Conservation (phyloP, 2,329 filamentous ascomycete species). For the Aspergillus transmontanensis region DNA sequence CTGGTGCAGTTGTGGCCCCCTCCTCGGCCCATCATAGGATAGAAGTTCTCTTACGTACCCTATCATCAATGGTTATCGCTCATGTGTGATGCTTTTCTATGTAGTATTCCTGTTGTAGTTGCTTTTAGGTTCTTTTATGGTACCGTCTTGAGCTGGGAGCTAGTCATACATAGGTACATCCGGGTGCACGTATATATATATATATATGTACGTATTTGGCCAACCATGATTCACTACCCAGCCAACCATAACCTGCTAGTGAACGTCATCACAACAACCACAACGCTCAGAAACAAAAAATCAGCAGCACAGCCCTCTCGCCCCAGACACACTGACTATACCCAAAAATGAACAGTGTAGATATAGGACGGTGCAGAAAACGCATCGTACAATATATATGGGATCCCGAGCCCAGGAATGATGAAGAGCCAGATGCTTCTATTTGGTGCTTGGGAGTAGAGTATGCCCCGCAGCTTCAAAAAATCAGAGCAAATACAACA, state of each 20-base stretch:
- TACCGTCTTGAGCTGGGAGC: neutral
- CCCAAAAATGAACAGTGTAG: slow-evolving; percentile 63
- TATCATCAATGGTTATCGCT: neutral
- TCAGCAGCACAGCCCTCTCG: neutral
- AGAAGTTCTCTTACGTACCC: neutral
- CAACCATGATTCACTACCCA: too few relatives aligned
- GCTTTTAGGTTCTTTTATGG: neutral
- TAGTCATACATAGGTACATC: neutral
- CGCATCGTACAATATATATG: slow-evolving; percentile 89
- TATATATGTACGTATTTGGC: neutral
- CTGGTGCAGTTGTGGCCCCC: neutral
- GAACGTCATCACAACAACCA: neutral
- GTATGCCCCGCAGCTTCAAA: slow-evolving; percentile 47
- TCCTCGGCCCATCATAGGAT: neutral
- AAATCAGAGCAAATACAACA: neutral
- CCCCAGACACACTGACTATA: neutral
- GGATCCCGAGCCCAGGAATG: slow-evolving; percentile 85
- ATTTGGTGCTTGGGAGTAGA: slow-evolving; percentile 80
- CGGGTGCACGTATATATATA: neutral
- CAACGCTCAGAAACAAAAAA: neutral
- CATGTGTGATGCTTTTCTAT: neutral
- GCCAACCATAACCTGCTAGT: neutral
- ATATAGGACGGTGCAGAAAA: slow-evolving; percentile 76
- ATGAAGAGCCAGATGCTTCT: slow-evolving; percentile 65
- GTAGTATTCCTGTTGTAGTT: neutral